Base-by-base conservation (phyloP, 2,329 filamentous ascomycete genomes). In the Fusarium equiseti region DNA sequence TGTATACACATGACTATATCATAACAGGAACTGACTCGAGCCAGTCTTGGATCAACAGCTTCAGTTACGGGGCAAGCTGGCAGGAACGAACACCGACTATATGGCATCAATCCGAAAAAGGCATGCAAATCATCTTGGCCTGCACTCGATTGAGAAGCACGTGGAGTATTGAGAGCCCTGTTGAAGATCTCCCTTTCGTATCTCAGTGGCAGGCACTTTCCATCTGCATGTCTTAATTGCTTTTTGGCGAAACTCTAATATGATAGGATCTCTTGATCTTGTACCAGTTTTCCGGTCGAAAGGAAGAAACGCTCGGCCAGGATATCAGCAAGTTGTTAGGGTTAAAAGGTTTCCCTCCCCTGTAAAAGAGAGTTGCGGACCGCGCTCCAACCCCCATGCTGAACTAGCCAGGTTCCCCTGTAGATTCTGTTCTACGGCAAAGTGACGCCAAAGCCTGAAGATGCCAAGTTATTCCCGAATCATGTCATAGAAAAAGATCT, bases 381-480 rank as follows among this genome's bases (percentile, higher is more conserved):
- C 20, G 11, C 26, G 24, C 8, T 18, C 45, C 18, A 29, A 16
- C 18, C 12, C 16, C 45, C 18, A 7, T n/a, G 45, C 45, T 29
- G 18, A 16, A 43, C 35, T 9, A 52, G 35, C 35, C 6, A 42
- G 35, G 32, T 5, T 18, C 49, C 32, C 48, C 24, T 35, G 48
- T 40, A 18, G 12, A 11, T 26, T 18, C n/a, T 35, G 9, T 35
- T 29, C 13, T 7, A 29, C 16, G 35, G 18, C 35, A 53, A 53
- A 24, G 29, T 49, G 31, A 50, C 44, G 42, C 29, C 22, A 48
- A 32, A 26, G 24, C n/a, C 27, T 20, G 43, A 35, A 51, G 8
- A 20, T 27, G 49, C 22, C 50, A 20, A 52, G 35, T 22, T 52
- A 52, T 52, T 50, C 44, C 44, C 54, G 42, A 55, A 63, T 48